phyloP scores from a whole-genome alignment of 108 stramenopile species.

The Nitzschia sp. region DNA sequence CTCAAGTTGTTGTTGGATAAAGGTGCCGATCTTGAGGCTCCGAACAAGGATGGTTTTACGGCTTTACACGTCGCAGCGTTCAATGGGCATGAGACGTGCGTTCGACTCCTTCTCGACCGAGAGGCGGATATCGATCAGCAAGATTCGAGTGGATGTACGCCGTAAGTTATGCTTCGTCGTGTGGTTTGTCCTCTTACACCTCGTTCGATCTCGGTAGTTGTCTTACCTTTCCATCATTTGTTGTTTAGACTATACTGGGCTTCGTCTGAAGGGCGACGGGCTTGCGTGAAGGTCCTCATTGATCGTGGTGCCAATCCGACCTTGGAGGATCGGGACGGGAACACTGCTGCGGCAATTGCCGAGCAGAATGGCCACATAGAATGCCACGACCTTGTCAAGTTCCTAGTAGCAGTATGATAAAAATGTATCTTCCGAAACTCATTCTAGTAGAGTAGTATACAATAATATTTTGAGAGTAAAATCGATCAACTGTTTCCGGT shows the following conservation, averaged over 20 bases:
- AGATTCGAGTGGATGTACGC: conserved; percentile 14
- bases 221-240: too few relatives aligned
- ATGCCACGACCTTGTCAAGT: neutral
- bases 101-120: conserved; percentile 8
- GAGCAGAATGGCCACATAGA: neutral
- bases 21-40: conserved; percentile 27
- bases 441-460: too few relatives aligned
- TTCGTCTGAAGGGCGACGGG: conserved; percentile 6
- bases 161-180: too few relatives aligned
- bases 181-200: too few relatives aligned
- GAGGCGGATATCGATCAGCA: conserved; percentile 21
- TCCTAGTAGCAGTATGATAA: too few relatives aligned
- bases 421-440: too few relatives aligned
- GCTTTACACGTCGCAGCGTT: conserved; percentile 21
- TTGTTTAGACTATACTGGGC: conserved; percentile 20
- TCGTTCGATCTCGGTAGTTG: too few relatives aligned
- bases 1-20: conserved; percentile 12
- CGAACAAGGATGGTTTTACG: conserved; percentile 14
- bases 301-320: neutral
- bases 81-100: conserved; percentile 14
- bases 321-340: neutral
- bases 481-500: too few relatives aligned
- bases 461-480: too few relatives aligned
- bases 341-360: neutral
- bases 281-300: neutral